Conservation (phyloP, 331 rosid species). For the Malus hybrid region DNA sequence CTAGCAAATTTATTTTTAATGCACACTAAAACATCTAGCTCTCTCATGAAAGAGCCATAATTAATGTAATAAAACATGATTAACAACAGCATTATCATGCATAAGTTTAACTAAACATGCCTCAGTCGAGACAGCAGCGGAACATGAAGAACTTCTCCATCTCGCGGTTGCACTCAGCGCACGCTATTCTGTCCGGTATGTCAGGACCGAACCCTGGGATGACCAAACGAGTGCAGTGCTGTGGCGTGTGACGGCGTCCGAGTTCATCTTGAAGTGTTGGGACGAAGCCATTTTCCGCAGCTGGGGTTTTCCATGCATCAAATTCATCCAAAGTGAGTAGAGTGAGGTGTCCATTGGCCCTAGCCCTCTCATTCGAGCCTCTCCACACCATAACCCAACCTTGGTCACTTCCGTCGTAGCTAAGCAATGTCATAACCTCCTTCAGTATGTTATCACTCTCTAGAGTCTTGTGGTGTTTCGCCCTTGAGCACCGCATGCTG, state of each 20-base stretch:
- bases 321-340: slow-evolving; percentile 25
- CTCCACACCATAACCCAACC: slow-evolving; percentile 72
- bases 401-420: slow-evolving; percentile 70
- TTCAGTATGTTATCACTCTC: slow-evolving; percentile 54
- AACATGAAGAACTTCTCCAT: slow-evolving; percentile 89
- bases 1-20: neutral
- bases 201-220: slow-evolving; percentile 64
- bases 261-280: slow-evolving; percentile 28
- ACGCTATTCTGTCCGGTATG: slow-evolving; percentile 56
- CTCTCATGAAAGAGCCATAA: neutral
- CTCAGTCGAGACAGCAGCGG: slow-evolving; percentile 69
- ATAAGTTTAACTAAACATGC: neutral
- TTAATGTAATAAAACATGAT: neutral
- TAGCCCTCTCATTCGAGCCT: slow-evolving; percentile 45
- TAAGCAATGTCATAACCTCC: slow-evolving; percentile 67
- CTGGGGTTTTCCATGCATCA: slow-evolving; percentile 31
- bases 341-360: slow-evolving; percentile 54
- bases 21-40: neutral
- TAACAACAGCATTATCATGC: neutral
- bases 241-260: slow-evolving; percentile 30
- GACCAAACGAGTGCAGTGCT: slow-evolving; percentile 67
- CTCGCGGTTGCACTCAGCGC: slow-evolving; percentile 70
- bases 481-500: slow-evolving; percentile 77
- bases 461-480: slow-evolving; percentile 31
- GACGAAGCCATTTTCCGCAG: slow-evolving; percentile 26